Evolutionary conservation across 768 basidiomycete genomes (phyloP).

Genomic region (Kwoniella heveanensis): DNA sequence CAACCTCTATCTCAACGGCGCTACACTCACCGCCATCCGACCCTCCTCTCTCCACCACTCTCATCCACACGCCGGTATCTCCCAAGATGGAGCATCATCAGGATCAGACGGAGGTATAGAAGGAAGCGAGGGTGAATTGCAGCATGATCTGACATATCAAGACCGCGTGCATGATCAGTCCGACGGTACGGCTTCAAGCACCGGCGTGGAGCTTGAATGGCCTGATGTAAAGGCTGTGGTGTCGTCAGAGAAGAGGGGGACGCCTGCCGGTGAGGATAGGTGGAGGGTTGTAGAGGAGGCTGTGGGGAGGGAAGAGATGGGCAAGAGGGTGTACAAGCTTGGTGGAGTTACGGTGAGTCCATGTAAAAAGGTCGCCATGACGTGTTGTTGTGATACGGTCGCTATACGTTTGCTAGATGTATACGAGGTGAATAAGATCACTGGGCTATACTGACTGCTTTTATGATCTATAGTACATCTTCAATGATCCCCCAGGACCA

Average conservation of each 20-base stretch:
- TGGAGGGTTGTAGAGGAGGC: constrained; percentile 35
- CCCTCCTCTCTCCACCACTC: constrained; percentile 5
- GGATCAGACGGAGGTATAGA: no score
- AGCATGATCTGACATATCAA: neutral
- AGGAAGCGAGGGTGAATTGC: neutral
- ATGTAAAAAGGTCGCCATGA: no score
- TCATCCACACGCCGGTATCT: no score
- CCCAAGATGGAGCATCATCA: no score
- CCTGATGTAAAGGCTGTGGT: constrained; percentile 19
- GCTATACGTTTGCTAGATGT: no score
- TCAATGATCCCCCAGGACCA: constrained; percentile 41
- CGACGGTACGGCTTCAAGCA: neutral
- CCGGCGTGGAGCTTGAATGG: constrained; percentile 6
- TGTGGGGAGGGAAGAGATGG: constrained; percentile 35
- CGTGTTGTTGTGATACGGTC: neutral
- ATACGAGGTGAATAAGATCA: no score
- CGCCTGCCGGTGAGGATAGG: constrained; percentile 35
- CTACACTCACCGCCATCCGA: constrained; percentile 21
- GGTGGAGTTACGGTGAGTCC: constrained; percentile 45
- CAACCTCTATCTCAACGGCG: constrained; percentile 34
- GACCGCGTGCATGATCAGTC: neutral
- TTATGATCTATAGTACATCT: constrained; percentile 35
- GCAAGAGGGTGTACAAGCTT: constrained; percentile 33
- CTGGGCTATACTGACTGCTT: neutral
- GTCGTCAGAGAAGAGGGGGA: constrained; percentile 21